phyloP scores from a whole-genome alignment of 2,329 filamentous ascomycete genomes.

The Cryphonectria nitschkei region DNA sequence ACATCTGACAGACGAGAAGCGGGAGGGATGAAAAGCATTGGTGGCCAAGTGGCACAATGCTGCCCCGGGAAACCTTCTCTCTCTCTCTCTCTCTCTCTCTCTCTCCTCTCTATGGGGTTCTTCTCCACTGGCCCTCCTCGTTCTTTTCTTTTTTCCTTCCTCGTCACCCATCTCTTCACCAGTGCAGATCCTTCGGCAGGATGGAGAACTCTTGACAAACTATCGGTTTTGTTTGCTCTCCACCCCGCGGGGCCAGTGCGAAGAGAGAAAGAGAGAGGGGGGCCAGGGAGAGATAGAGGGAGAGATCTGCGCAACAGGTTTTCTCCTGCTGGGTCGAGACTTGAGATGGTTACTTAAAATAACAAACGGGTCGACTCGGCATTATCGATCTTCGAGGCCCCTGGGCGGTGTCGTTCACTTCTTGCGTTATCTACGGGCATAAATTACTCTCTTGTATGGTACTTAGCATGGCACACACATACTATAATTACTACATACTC shows the following conservation, averaged over 20 bases:
- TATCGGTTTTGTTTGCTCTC: background rate
- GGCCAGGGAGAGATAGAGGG: too few relatives aligned
- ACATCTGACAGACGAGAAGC: background rate
- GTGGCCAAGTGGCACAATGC: too few relatives aligned
- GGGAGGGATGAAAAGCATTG: background rate
- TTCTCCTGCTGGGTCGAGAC: background rate
- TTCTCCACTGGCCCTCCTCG: background rate
- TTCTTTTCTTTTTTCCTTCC: background rate
- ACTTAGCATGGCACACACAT: background rate
- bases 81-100: too few relatives aligned
- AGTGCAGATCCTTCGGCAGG: background rate
- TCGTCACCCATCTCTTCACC: background rate
- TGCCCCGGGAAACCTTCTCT: background rate
- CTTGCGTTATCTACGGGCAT: conserved; percentile 1
- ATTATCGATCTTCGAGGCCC: background rate
- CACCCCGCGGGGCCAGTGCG: background rate
- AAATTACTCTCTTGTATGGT: background rate
- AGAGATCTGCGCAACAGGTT: background rate
- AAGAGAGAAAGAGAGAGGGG: background rate
- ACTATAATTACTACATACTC: background rate
- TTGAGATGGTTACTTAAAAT: conserved; percentile 3
- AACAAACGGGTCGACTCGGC: background rate
- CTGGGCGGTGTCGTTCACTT: background rate
- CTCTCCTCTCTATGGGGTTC: background rate
- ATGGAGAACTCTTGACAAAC: background rate